phyloP scores from a whole-genome alignment of 2,329 filamentous ascomycete species.

The Pezicula radicicola region DNA sequence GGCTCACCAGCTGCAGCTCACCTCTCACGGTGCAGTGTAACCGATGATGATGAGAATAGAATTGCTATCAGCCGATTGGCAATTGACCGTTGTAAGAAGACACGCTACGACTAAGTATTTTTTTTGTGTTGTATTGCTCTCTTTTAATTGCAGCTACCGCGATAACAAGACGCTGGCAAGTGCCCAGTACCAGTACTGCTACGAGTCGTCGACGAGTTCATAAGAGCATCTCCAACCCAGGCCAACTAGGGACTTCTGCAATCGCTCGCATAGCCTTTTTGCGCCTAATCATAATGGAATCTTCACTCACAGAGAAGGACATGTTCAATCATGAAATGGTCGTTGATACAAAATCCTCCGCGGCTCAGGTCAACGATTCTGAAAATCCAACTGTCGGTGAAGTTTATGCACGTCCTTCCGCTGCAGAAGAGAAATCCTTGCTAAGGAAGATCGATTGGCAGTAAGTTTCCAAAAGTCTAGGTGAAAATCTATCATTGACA shows the following conservation, averaged over 20 bases:
- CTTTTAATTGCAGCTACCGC: no score
- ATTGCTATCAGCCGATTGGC: no score
- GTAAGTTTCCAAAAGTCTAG: background rate
- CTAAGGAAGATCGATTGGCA: conserved; percentile 50
- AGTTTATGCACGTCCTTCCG: background rate
- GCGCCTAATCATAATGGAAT: background rate
- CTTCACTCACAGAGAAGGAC: background rate
- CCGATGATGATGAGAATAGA: no score
- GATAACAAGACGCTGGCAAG: no score
- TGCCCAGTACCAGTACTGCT: no score
- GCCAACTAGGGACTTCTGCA: background rate
- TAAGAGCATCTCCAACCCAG: no score
- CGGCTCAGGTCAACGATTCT: background rate
- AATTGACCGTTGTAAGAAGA: no score
- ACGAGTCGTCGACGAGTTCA: no score
- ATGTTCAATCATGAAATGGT: background rate
- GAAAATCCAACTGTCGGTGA: background rate
- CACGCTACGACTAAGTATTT: no score
- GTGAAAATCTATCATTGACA: conserved; percentile 11
- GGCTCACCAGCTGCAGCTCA: no score
- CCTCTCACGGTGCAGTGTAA: no score
- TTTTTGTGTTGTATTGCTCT: no score
- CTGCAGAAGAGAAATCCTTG: background rate
- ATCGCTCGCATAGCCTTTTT: background rate
- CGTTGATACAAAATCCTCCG: background rate